These are phyloP conservation scores for Bocquillonia castaneifolia DNA, from an alignment of 441 rosid species.

Conservation along the genomic window DNA sequence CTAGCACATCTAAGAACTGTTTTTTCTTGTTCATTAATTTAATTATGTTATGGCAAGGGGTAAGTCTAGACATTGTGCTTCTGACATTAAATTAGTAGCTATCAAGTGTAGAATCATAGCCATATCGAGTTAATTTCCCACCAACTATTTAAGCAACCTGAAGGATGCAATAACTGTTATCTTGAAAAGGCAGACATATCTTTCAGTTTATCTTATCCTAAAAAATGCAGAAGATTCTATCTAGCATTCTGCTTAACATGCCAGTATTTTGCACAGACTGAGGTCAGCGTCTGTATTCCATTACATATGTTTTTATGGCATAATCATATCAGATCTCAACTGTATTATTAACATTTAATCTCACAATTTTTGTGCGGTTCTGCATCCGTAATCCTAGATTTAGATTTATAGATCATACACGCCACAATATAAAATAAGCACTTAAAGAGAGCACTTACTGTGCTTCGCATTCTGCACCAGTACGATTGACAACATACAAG, in stretches of 20 bases:
- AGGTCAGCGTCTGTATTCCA: no score
- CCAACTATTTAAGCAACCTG: neutral
- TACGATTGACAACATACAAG: constrained; percentile 44
- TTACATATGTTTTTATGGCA: no score
- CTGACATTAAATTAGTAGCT: neutral
- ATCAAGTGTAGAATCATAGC: neutral
- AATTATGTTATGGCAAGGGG: neutral
- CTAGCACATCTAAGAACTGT: neutral
- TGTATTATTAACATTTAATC: no score
- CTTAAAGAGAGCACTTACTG: constrained; percentile 41
- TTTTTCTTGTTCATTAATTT: neutral
- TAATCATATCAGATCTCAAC: no score
- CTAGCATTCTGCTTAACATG: no score
- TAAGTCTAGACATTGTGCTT: neutral
- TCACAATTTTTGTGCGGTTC: neutral
- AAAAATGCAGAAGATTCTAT: no score
- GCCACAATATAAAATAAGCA: constrained; percentile 1
- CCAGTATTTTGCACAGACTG: no score
- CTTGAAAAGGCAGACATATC: neutral
- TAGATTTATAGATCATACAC: neutral
- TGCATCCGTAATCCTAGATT: neutral
- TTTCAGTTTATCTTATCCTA: no score
- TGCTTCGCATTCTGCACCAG: constrained; percentile 87
- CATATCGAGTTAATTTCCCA: neutral
- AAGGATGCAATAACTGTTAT: neutral